Evolutionary conservation across 768 basidiomycete genomes (phyloP), one percentile per base, ranked within the genome.

Genomic region (Agaricus blazei): DNA sequence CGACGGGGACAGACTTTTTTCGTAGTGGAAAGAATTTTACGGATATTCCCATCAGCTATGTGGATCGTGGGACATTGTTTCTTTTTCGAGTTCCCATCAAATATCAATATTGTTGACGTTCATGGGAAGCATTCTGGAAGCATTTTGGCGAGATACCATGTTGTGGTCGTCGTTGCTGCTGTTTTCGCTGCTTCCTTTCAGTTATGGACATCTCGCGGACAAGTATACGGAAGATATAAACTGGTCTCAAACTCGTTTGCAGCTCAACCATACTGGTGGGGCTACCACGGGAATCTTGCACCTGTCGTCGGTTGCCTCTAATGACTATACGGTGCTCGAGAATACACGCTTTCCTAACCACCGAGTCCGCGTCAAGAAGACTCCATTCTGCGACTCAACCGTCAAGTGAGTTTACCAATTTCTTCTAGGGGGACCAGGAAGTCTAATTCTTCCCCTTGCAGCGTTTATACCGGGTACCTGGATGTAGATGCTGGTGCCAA

Each of bases 341-440:
- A 80, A 83, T 64, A 76, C 82, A 0, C 62, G 63, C 19, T 83
- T 82, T 60, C 80, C 82, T 19, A 62, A 70, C 27, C 73, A 84
- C 57, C 65, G 70, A 46, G 77, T 85, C 8, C 72, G 83, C n/a
- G 70, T 85, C 59, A 84, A 83, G 70, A 82, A 81, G 66, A 66
- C 62, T 12, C 62, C 67, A 19, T 83, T 85, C 60, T 84, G 83
- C 52, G 83, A 85, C 58, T 72, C 73, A 4, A 81, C 79, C 7
- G 82, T 83, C 27, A 76, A 75, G 79, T 79, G 52, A 58, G 70
- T 3, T 34, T 23, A 28, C 9, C 27, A 26, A 9, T 11, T 24
- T 23, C 15, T 24, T 23, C 43, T 27, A 46, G 5, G 12, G 34
- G 34, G 7, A 15, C 36, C 15, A 23, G 24, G n/a, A 14, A 5